phyloP scores from a whole-genome alignment of 495 filamentous ascomycete species.

The Friedmanniomyces endolithicus region DNA sequence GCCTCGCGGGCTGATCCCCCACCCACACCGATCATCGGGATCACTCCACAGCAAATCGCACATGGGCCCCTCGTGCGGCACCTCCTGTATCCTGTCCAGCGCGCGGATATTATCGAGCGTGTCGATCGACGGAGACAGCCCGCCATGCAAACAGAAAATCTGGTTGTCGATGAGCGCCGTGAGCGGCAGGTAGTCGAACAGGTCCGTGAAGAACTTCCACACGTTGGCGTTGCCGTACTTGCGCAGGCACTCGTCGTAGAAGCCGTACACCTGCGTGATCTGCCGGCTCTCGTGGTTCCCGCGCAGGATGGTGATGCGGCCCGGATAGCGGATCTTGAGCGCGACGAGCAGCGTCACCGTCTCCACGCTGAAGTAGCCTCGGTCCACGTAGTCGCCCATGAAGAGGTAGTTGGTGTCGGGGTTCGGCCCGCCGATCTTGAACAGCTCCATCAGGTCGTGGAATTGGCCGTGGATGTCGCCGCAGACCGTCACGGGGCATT shows the following conservation, averaged over 20 bases:
- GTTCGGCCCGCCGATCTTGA: conserved; percentile 25
- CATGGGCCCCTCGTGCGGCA: conserved; percentile 97
- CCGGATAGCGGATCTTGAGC: conserved; percentile 89
- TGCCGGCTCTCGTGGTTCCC: conserved; percentile 96
- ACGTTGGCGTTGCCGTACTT: conserved; percentile 99
- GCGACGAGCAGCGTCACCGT: conserved; percentile 88
- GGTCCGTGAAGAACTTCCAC: conserved; percentile 98
- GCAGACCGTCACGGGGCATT: conserved; percentile 36
- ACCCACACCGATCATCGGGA: conserved; percentile 94
- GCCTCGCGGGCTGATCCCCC: conserved; percentile 94
- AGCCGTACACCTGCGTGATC: conserved; percentile 95
- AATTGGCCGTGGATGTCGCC: conserved; percentile 57
- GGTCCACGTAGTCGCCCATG: conserved; percentile 97
- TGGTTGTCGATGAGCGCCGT: conserved; percentile 98
- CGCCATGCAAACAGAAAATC: conserved; percentile 98
- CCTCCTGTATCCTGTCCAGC: conserved; percentile 93
- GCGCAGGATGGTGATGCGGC: conserved; percentile 91
- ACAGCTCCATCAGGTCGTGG: conserved; percentile 28
- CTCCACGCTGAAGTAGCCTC: conserved; percentile 94
- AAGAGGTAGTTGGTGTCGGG: conserved; percentile 28
- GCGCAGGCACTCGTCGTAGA: conserved; percentile 93
- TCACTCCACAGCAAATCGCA: conserved; percentile 97
- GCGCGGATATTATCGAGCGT: conserved; percentile 96
- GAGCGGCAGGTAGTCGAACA: conserved; percentile 93
- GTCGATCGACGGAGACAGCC: conserved; percentile 90